phyloP scores from a whole-genome alignment of 805 yeast species.

The Saccharomyces jurei region DNA sequence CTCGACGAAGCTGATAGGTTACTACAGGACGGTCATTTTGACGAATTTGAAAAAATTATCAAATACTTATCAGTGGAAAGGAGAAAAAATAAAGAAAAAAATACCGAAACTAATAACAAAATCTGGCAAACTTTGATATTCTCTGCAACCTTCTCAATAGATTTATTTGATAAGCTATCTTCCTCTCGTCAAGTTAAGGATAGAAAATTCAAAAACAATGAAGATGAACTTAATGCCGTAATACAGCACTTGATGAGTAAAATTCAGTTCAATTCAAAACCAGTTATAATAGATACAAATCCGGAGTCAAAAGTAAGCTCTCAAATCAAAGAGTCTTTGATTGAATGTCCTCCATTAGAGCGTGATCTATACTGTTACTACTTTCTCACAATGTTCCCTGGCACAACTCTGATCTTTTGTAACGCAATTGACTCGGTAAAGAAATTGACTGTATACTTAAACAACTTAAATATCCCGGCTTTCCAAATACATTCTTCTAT shows the following conservation, averaged over 20 bases:
- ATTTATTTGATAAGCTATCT: constrained; percentile 68
- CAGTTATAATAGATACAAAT: constrained; percentile 72
- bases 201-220: constrained; percentile 13
- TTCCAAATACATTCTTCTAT: constrained; percentile 86
- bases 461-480: constrained; percentile 55
- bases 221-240: constrained; percentile 46
- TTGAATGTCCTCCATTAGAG: constrained; percentile 85
- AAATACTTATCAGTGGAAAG: constrained; percentile 46
- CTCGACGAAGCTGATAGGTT: constrained; percentile 95
- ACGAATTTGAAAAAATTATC: constrained; percentile 76
- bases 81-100: constrained; percentile 33
- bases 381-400: constrained; percentile 78
- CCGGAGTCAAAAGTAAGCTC: constrained; percentile 75
- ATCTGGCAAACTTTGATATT: constrained; percentile 83
- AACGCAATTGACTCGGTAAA: constrained; percentile 94
- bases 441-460: constrained; percentile 68
- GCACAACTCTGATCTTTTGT: constrained; percentile 82
- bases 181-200: constrained; percentile 29
- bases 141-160: constrained; percentile 86
- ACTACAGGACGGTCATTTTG: constrained; percentile 92
- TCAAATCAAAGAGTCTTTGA: constrained; percentile 71
- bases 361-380: constrained; percentile 87
- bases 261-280: constrained; percentile 63
- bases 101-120: constrained; percentile 32
- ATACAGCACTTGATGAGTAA: constrained; percentile 58